Evolutionary conservation across 306 rosid species (phyloP), one percentile per base, ranked within the genome.

Genomic region (Rosa persica): DNA sequence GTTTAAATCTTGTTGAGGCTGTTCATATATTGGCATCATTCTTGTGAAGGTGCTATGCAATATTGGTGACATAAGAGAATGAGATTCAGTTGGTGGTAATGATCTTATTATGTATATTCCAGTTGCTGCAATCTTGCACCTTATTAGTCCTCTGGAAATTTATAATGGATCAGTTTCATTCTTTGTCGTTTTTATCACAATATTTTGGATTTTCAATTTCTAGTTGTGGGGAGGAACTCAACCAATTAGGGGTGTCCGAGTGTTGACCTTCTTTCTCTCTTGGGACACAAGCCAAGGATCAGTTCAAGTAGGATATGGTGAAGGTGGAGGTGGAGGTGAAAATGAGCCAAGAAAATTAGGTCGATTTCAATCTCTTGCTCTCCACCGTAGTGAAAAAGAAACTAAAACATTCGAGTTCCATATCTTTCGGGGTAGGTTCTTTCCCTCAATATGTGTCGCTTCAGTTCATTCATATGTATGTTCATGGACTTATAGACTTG

Each of bases 21-120:
- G 68, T 64, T 36, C 43, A 11, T 19, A 17, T 73, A 46, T 73
- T 74, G 71, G 83, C 74, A 54, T 40, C 55, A 40, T 72, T 78
- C 12, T 86, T 76, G 80, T 83, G 61, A 66, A 57, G 81, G 78
- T 43, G 84, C 67, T 84, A 47, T 27, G 30, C 67, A 83, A 83
- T 73, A 83, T 67, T 54, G 76, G 52, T 74, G 80, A 83, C 81
- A 79, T 64, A 27, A 46, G 79, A 75, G 83, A 84, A 85, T 65
- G 84, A 78, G 84, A 86, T 80, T 88, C 67, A 68, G 83, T 82
- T 80, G 81, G 62, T 81, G 87, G 75, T 78, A 70, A 49, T 85
- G 83, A 84, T 83, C 71, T 83, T 83, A 73, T 79, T 84, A 69
- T 72, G 48, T 78, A 74, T 82, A 76, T 80, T 85, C 78, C 68